These are phyloP conservation scores for Hymenoscyphus repandus DNA, from an alignment of 2,329 filamentous ascomycete species.

Conservation along the genomic window DNA sequence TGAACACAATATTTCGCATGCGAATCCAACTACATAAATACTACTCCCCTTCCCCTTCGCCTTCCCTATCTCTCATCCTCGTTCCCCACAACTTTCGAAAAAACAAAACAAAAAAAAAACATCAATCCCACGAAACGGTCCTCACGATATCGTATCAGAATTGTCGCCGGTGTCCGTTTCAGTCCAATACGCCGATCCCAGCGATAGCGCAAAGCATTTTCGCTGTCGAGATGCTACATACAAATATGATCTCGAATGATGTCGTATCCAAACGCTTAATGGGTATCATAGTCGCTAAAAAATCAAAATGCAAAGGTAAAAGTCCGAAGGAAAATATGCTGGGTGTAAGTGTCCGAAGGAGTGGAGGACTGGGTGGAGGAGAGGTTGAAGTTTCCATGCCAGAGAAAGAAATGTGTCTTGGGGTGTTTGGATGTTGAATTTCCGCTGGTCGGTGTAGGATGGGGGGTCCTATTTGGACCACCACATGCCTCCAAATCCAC, in stretches of 20 bases:
- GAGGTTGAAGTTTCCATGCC: constrained; percentile 20
- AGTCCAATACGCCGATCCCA: constrained; percentile 42
- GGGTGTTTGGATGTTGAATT: constrained; percentile 23
- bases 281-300: constrained; percentile 46
- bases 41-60: too few relatives aligned
- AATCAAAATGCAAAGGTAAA: constrained; percentile 19
- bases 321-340: constrained; percentile 8
- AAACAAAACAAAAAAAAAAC: constrained; percentile 16
- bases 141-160: constrained; percentile 47
- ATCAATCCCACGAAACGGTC: constrained; percentile 28
- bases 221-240: constrained; percentile 31
- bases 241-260: constrained; percentile 35
- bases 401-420: neutral
- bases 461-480: constrained; percentile 21
- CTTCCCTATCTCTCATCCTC: too few relatives aligned
- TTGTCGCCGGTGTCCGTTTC: constrained; percentile 41
- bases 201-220: constrained; percentile 45
- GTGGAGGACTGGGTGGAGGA: constrained; percentile 1
- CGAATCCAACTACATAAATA: too few relatives aligned
- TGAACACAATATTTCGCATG: too few relatives aligned
- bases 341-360: neutral
- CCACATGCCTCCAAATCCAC: constrained; percentile 46
- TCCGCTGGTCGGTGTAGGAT: neutral
- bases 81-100: neutral
- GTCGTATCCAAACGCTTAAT: constrained; percentile 50